Evolutionary conservation across 305 asterid genomes (phyloP).

Genomic region (Fraxinus velutina): DNA sequence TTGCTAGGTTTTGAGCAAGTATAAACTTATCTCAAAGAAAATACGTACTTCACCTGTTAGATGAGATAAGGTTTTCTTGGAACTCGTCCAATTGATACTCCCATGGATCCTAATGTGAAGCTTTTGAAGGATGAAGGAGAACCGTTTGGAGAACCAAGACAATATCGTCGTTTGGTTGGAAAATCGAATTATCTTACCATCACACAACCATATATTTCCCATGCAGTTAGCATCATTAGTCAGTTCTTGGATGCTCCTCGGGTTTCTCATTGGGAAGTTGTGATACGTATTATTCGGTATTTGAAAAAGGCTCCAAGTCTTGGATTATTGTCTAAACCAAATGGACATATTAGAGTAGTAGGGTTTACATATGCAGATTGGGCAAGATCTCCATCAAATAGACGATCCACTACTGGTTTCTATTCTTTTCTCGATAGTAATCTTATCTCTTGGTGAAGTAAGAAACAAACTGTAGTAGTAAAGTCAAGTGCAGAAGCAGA

Average conservation of each 20-base stretch:
- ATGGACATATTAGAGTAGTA: neutral
- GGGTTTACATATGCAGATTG: neutral
- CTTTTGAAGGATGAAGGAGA: neutral
- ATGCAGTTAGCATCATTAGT: neutral
- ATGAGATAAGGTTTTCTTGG: neutral
- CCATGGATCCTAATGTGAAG: neutral
- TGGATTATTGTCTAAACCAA: too few relatives aligned
- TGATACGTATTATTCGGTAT: neutral
- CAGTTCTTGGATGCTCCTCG: neutral
- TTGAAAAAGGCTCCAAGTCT: neutral
- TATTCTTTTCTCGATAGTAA: neutral
- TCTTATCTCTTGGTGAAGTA: neutral
- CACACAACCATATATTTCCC: neutral
- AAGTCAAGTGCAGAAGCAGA: neutral
- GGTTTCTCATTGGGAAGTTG: neutral
- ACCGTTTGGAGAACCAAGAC: neutral
- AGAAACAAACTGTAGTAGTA: neutral
- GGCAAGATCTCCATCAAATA: neutral
- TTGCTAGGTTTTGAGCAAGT: neutral
- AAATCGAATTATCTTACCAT: neutral
- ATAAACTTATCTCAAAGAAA: neutral
- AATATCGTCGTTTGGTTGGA: neutral
- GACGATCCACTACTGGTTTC: neutral
- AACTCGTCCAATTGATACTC: neutral
- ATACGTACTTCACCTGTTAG: neutral